Evolutionary conservation across 2,329 filamentous ascomycete species (phyloP), one percentile per base, ranked within the genome.

Genomic region (Exophiala sideris): DNA sequence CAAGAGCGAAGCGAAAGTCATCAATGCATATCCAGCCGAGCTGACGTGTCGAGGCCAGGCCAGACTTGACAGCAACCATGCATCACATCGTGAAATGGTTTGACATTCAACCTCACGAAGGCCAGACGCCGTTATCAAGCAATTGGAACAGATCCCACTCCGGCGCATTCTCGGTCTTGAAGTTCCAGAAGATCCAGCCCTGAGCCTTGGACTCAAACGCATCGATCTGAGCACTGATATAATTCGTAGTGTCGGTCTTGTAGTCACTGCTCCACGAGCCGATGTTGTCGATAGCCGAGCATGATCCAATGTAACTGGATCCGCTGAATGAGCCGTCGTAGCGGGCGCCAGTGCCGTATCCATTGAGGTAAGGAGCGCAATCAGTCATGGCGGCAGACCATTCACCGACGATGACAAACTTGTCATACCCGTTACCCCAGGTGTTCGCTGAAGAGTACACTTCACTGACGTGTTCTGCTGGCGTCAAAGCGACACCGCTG

Each of bases 321-420:
- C 71, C 75, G 24, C 47, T 38, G 52, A 54, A 60, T 24, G 45
- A 40, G 52, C 49, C 76, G 41, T 76, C 73, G 55, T 81, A 84
- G 34, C 85, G 76, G 7, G 83, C 76, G 10, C 83, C 84, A 40
- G 80, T 69, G 2, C 78, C 79, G 53, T 78, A 79, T 38, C 85
- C 83, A 58, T 82, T 82, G 45, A 76, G 65, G 52, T 73, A 77
- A 45, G 73, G 75, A 7, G 79, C 76, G 60, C 79, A 82, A 58
- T 80, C 77, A 2, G 85, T 87, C 76, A 86, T 79, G 11, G 84
- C 85, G 18, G 77, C 84, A 1, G 80, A 82, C 84, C 85, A 88
- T 67, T 88, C 85, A 39, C 85, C 85, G 4, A 86, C 79, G 50
- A 87, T 73, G n/a, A 80, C 79, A 77, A 81, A 85, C 67, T 87